phyloP scores from a whole-genome alignment of 345 rosid species.

The Populus pruinosa region DNA sequence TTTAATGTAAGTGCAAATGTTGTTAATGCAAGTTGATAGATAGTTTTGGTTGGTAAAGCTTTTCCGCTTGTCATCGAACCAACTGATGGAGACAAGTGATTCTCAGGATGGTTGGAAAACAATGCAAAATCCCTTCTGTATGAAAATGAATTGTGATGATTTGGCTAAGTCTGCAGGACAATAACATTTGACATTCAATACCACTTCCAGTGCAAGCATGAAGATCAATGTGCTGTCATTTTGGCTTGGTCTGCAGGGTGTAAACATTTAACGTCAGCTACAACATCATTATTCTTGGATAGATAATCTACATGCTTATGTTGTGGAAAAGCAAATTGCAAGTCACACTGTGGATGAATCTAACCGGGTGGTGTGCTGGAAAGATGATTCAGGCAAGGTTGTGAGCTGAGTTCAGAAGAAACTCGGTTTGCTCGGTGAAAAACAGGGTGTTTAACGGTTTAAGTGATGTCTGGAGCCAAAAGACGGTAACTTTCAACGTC shows the following conservation, averaged over 20 bases:
- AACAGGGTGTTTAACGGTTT: slow-evolving; percentile 3
- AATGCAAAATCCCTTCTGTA: background rate
- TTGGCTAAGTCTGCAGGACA: background rate
- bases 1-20: slow-evolving; percentile 20
- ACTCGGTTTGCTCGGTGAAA: background rate
- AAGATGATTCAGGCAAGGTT: background rate
- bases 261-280: no score
- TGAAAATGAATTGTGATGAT: background rate
- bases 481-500: slow-evolving; percentile 9
- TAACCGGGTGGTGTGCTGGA: background rate
- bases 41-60: background rate
- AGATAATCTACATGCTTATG: no score
- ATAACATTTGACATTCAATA: background rate
- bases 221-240: background rate
- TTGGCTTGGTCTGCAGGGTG: no score
- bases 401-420: background rate
- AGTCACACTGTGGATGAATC: no score
- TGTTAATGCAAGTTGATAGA: background rate
- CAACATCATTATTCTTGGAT: no score
- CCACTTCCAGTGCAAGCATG: background rate
- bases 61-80: background rate
- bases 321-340: no score
- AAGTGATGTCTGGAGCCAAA: slow-evolving; percentile 22
- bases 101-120: background rate
- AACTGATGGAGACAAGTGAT: background rate